Evolutionary conservation across 1,284 basidiomycete species (phyloP).

Genomic region (Malassezia cuniculi): DNA sequence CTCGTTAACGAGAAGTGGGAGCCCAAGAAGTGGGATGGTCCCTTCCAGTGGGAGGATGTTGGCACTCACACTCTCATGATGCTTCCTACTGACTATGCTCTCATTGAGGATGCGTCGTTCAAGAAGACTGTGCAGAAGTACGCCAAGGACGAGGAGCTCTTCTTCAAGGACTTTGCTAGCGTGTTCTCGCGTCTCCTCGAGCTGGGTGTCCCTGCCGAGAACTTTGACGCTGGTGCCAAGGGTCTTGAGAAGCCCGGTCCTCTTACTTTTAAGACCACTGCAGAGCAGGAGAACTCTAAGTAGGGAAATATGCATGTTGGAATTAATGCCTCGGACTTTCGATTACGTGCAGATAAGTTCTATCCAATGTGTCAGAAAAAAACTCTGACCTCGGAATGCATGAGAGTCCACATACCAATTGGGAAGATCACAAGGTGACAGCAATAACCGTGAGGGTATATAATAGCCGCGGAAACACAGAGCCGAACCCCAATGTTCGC

Average conservation of each 20-base stretch:
- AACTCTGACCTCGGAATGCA: too few relatives aligned
- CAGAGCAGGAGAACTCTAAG: conserved; percentile 7
- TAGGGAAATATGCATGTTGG: neutral
- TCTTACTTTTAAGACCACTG: conserved; percentile 2
- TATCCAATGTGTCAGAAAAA: too few relatives aligned
- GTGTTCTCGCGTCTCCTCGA: conserved; percentile 32
- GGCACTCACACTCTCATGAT: conserved; percentile 80
- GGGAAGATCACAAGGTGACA: too few relatives aligned
- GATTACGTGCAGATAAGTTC: too few relatives aligned
- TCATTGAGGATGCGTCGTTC: conserved; percentile 33
- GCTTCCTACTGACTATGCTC: conserved; percentile 47
- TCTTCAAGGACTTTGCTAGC: conserved; percentile 38
- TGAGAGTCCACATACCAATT: too few relatives aligned
- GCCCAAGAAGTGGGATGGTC: conserved; percentile 65
- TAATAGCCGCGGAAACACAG: too few relatives aligned
- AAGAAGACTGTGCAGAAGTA: conserved; percentile 36
- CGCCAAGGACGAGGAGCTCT: conserved; percentile 40
- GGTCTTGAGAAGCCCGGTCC: conserved; percentile 1
- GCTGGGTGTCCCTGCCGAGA: conserved; percentile 39
- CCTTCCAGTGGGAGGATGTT: conserved; percentile 88
- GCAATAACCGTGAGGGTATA: too few relatives aligned
- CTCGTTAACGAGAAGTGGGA: conserved; percentile 49
- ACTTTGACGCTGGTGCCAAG: conserved; percentile 18
- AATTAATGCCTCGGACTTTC: too few relatives aligned
- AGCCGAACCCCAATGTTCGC: too few relatives aligned